These are phyloP conservation scores for Globisporangium spiculum DNA, from an alignment of 352 stramenopile species.

Conservation along the genomic window DNA sequence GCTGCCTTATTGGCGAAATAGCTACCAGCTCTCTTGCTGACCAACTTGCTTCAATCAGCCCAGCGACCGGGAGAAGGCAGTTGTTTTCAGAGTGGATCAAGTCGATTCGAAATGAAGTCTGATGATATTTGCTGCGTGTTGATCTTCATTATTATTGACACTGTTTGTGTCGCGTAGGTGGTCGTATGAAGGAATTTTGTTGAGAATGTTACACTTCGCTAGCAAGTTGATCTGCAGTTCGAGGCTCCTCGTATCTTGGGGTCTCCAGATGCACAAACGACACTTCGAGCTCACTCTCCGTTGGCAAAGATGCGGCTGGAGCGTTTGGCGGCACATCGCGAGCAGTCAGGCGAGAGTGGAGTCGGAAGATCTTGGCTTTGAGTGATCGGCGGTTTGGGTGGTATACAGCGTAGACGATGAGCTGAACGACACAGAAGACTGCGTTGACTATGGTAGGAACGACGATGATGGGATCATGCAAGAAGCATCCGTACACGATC, in stretches of 20 bases:
- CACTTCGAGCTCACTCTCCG: constrained; percentile 18
- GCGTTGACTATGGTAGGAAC: constrained; percentile 33
- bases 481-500: constrained; percentile 36
- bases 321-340: constrained; percentile 2
- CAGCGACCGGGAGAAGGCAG: not conserved
- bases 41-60: not conserved
- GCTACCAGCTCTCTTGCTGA: not conserved
- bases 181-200: not conserved
- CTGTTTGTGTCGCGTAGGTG: not conserved
- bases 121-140: not conserved
- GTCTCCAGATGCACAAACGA: constrained; percentile 24
- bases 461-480: constrained; percentile 32
- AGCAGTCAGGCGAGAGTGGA: constrained; percentile 1
- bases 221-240: not conserved
- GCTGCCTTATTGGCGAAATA: not conserved
- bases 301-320: constrained; percentile 11
- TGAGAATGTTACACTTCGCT: not conserved
- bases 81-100: not conserved
- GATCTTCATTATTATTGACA: not conserved
- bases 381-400: constrained; percentile 15
- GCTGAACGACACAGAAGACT: constrained; percentile 29
- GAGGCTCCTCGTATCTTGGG: constrained; percentile 12
- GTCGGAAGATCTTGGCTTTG: constrained; percentile 5
- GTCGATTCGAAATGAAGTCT: not conserved
- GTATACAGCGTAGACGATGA: constrained; percentile 35